A percentile compares a stretch with the other conserved stretches of the same genome.
Conservation (phyloP, 2,329 filamentous ascomycete genomes). For the Pestalotiopsis sp. region DNA sequence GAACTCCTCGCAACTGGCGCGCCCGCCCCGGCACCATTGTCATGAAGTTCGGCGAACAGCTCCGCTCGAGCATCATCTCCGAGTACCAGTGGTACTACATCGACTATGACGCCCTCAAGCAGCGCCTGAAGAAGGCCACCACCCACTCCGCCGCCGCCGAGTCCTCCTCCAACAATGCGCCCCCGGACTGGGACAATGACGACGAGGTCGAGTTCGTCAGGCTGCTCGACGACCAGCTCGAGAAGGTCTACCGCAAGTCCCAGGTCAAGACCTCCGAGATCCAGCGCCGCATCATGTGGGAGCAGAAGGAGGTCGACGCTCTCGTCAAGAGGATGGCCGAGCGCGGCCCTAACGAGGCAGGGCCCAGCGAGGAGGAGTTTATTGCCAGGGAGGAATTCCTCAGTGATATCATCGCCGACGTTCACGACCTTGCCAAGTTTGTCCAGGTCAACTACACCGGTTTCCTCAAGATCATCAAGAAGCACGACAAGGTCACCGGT, state of each 20-base stretch:
- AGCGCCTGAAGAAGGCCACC: constrained; percentile 76
- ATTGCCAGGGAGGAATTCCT: constrained; percentile 90
- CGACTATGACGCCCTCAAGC: constrained; percentile 92
- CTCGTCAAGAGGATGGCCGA: constrained; percentile 70
- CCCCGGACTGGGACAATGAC: constrained; percentile 78
- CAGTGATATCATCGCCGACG: constrained; percentile 97
- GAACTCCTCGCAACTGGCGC: constrained; percentile 20
- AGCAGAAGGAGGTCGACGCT: constrained; percentile 75
- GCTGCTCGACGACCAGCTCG: constrained; percentile 86
- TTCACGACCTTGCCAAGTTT: constrained; percentile 97
- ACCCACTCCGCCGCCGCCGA: constrained; percentile 41
- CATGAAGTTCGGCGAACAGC: constrained; percentile 94
- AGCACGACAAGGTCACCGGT: constrained; percentile 96
- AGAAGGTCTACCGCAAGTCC: constrained; percentile 98
- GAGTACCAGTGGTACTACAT: constrained; percentile 99
- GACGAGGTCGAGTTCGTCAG: constrained; percentile 88
- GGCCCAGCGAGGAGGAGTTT: constrained; percentile 87
- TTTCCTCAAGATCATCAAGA: constrained; percentile 99
- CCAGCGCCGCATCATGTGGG: constrained; percentile 86
- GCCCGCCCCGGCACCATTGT: constrained; percentile 55
- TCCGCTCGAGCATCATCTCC: constrained; percentile 92
- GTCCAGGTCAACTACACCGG: constrained; percentile 98
- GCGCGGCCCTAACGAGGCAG: constrained; percentile 57
- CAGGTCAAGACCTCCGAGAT: constrained; percentile 98
- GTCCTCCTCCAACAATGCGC: constrained; percentile 38